Evolutionary conservation across 768 basidiomycete species (phyloP), one percentile per base, ranked within the genome.

Genomic region (Mycena kentingensis): DNA sequence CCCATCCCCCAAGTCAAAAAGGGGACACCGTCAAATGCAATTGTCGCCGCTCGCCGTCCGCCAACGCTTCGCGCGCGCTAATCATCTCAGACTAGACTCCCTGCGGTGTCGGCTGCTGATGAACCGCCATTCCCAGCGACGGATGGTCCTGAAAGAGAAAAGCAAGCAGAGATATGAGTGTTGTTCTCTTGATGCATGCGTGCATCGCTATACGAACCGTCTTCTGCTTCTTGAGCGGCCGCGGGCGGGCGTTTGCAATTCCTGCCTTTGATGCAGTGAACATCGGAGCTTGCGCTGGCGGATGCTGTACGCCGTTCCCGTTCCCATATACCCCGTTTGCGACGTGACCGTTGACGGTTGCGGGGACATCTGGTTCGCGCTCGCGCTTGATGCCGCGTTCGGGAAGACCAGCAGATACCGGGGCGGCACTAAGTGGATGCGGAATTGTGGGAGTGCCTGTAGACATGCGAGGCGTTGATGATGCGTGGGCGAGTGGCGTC

Each of bases 221-320:
- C 55, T 85, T 78, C 63, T 83, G 86, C 69, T 87, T 90, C 78
- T 90, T 90, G 36, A 84, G 63, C 19, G 88, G 88, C 58, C 88
- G 75, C 25, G 87, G 86, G 49, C 84, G 75, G 13, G 77, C 79
- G 39, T 76, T 79, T 7, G 74, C 75, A 31, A 73, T 74, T 16
- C 86, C 87, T 10, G 84, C 81, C 60, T 81, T 82, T 24, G 83
- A 77, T 59, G 77, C 77, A 15, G 80, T 61, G 15, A 77, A 66
- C 28, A 70, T 59, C 36, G 73, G 63, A 45, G 55, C 43, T 45
- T 46, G 55, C 48, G 51, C 28, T 29, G 37, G 13, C 3, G 28
- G 25, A n/a, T 48, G 35, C 46, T 49, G 49, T 51, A 46, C 45
- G 42, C 19, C 39, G 11, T 31, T 35, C 25, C 25, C 44, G 36